phyloP scores from a whole-genome alignment of 1,284 basidiomycete species.

The Phenoliferia sp. region DNA sequence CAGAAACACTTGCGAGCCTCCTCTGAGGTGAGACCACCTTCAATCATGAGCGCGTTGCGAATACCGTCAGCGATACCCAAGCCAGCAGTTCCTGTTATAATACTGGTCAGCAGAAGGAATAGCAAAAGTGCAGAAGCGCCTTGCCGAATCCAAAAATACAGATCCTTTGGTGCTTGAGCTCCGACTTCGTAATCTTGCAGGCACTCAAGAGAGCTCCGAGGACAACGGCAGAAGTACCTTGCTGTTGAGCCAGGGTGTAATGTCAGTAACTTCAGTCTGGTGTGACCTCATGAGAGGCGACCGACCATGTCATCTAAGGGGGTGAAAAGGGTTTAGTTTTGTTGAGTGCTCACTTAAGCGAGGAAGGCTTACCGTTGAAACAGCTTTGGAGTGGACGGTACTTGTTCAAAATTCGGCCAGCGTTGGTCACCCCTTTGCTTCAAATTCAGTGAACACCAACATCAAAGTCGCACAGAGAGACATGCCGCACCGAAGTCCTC shows the following conservation, averaged over 20 bases:
- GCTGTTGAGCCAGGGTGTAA: conserved; percentile 54
- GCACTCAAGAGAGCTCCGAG: conserved; percentile 72
- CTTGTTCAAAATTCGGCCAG: conserved; percentile 61
- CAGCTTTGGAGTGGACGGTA: conserved; percentile 63
- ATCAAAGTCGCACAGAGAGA: neutral
- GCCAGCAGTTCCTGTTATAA: conserved; percentile 51
- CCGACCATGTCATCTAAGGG: conserved; percentile 7
- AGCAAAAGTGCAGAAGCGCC: neutral
- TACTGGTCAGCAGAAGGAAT: neutral
- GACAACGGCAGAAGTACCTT: conserved; percentile 80
- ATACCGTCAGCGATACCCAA: conserved; percentile 69
- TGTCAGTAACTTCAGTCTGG: neutral
- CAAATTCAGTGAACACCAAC: neutral
- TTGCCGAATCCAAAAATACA: conserved; percentile 70
- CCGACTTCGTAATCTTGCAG: conserved; percentile 59
- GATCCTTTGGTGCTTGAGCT: conserved; percentile 67
- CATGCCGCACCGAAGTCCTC: conserved; percentile 58
- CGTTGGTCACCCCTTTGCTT: conserved; percentile 45
- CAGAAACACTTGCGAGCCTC: conserved; percentile 64
- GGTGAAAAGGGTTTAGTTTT: too few species aligned
- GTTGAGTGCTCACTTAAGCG: too few species aligned
- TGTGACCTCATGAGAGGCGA: neutral
- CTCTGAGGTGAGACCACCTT: conserved; percentile 48
- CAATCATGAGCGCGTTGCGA: conserved; percentile 61
- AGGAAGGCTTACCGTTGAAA: conserved; percentile 61